A percentile compares a stretch with the other conserved stretches of the same genome.
phyloP scores from a whole-genome alignment of 2,329 filamentous ascomycete species.

The Fusarium pseudograminearum region DNA sequence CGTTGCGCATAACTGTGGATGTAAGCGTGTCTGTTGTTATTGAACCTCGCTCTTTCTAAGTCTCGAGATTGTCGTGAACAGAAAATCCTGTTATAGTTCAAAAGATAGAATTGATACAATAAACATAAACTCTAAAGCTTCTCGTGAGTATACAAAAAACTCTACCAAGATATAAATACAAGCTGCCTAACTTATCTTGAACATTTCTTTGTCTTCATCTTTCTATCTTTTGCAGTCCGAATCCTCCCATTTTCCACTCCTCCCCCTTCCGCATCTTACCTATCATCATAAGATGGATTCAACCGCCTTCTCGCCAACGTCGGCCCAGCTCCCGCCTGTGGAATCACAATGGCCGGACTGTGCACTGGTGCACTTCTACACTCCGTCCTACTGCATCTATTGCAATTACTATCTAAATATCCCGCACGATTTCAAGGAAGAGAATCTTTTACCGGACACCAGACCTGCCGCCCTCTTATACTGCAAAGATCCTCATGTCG shows the following conservation, averaged over 20 bases:
- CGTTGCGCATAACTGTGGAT: background rate
- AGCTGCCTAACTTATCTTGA: background rate
- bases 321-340: background rate
- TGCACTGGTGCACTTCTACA: background rate
- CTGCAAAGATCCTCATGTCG: background rate
- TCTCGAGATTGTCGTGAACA: background rate
- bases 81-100: background rate
- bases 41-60: background rate
- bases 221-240: background rate
- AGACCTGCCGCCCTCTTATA: background rate
- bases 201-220: background rate
- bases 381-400: background rate
- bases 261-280: background rate
- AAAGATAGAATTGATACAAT: background rate
- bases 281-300: background rate
- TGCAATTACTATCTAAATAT: fast-evolving
- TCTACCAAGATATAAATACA: background rate
- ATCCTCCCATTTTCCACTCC: background rate
- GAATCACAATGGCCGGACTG: background rate
- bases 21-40: background rate
- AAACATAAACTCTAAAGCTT: background rate
- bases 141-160: background rate
- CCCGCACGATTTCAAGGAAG: background rate
- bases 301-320: background rate
- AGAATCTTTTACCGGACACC: too few species aligned